Evolutionary conservation across 2,329 filamentous ascomycete species (phyloP).

Genomic region (Microdochium bolleyi): DNA sequence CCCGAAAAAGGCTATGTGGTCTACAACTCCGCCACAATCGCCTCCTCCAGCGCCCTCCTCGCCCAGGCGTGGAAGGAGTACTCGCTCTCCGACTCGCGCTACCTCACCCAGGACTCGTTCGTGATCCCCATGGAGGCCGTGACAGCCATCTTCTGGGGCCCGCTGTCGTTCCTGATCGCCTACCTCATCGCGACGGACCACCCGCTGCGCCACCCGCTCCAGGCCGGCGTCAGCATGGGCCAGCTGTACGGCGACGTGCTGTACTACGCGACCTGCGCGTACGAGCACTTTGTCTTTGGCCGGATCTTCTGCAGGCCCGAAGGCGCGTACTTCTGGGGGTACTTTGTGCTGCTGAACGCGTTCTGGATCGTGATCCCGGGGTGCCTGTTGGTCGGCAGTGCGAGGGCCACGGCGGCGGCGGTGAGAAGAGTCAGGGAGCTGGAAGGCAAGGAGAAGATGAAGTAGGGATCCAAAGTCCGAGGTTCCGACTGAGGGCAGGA

Average conservation of each 20-base stretch:
- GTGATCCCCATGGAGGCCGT: conserved; percentile 48
- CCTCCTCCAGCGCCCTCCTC: conserved; percentile 30
- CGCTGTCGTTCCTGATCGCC: conserved; percentile 39
- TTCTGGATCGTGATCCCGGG: conserved; percentile 45
- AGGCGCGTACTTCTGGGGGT: conserved; percentile 42
- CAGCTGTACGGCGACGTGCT: conserved; percentile 45
- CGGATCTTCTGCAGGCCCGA: conserved; percentile 42
- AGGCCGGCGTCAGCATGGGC: conserved; percentile 36
- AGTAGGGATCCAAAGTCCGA: no score
- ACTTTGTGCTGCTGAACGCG: conserved; percentile 42
- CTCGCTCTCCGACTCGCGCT: conserved; percentile 47
- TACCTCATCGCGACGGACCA: conserved; percentile 32
- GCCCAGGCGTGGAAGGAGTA: conserved; percentile 53
- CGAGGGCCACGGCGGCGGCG: not conserved
- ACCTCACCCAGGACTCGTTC: conserved; percentile 43
- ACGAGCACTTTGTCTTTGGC: conserved; percentile 29
- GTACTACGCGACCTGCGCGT: conserved; percentile 40
- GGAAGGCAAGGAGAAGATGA: not conserved
- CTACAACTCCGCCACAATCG: conserved; percentile 32
- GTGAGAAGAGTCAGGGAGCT: not conserved
- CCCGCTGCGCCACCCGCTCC: conserved; percentile 38
- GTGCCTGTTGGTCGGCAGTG: conserved; percentile 13
- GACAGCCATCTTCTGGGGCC: conserved; percentile 45
- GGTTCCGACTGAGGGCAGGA: no score
- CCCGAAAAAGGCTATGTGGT: conserved; percentile 41